phyloP scores from a whole-genome alignment of 1,284 basidiomycete genomes.

The Rhodotorula sp. region DNA sequence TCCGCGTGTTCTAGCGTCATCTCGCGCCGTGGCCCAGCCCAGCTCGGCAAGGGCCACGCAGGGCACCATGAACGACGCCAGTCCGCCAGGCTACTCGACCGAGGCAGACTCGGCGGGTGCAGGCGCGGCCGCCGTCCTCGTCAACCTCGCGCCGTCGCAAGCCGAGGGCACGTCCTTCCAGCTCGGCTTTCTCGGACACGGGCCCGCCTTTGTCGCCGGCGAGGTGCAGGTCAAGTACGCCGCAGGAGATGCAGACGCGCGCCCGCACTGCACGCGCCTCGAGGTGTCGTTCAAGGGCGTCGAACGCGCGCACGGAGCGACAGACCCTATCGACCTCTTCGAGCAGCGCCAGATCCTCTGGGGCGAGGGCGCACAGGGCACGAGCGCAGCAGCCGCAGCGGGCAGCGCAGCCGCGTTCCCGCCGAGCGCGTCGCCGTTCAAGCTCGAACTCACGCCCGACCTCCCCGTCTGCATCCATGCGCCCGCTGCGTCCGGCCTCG shows the following conservation, averaged over 20 bases:
- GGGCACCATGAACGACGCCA: constrained; percentile 12
- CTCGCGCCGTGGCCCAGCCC: not conserved
- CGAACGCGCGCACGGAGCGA: constrained; percentile 4
- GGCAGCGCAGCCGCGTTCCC: constrained; percentile 18
- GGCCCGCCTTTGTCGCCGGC: constrained; percentile 28
- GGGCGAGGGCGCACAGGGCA: constrained; percentile 23
- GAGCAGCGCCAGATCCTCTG: constrained; percentile 45
- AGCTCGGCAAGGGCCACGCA: not conserved
- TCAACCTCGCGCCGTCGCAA: constrained; percentile 27
- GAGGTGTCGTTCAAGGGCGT: constrained; percentile 29
- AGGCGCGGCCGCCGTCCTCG: constrained; percentile 3
- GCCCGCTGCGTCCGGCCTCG: constrained; percentile 27
- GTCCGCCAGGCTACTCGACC: constrained; percentile 18
- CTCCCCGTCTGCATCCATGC: constrained; percentile 39
- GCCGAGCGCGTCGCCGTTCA: constrained; percentile 22
- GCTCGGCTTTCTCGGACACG: constrained; percentile 34
- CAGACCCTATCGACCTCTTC: constrained; percentile 63
- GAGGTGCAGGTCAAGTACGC: constrained; percentile 38
- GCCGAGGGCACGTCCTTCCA: constrained; percentile 20
- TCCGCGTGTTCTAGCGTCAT: no score
- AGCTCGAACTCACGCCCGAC: constrained; percentile 35
- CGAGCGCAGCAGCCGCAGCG: not conserved
- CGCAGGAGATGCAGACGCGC: not conserved
- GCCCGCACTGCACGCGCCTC: constrained; percentile 13
- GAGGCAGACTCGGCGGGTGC: not conserved